These are phyloP conservation scores for Suillus ampliporus DNA, from an alignment of 768 basidiomycete genomes.

Conservation along the genomic window DNA sequence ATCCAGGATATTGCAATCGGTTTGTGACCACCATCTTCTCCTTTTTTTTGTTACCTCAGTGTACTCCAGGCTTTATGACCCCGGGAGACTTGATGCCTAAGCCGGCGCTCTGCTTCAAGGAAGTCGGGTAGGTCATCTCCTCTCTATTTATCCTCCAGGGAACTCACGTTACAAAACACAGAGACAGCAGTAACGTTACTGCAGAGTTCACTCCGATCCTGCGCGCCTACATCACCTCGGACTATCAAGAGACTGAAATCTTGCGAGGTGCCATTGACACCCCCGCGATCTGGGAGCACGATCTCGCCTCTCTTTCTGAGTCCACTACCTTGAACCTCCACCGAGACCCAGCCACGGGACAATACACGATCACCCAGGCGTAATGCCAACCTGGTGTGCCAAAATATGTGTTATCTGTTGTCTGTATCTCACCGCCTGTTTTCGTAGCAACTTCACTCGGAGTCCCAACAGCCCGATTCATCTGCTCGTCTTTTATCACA, in stretches of 20 bases:
- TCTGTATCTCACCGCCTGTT: neutral
- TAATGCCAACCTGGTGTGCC: neutral
- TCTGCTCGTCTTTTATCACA: neutral
- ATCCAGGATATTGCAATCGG: neutral
- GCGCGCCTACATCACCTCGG: slow-evolving; percentile 4
- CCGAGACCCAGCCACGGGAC: neutral
- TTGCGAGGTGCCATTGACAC: neutral
- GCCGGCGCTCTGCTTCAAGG: slow-evolving; percentile 3
- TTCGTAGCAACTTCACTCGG: too few species aligned
- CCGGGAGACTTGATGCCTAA: neutral
- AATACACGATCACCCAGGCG: slow-evolving; percentile 1
- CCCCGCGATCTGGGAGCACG: slow-evolving; percentile 4
- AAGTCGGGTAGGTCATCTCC: neutral
- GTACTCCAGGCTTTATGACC: neutral
- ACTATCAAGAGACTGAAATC: neutral
- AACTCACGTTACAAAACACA: neutral
- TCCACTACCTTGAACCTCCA: slow-evolving; percentile 7
- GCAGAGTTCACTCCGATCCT: neutral
- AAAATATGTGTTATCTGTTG: neutral
- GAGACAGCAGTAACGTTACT: neutral
- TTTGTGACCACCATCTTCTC: neutral
- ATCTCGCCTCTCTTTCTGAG: neutral
- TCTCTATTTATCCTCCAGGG: neutral
- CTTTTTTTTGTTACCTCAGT: neutral
- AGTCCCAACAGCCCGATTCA: too few species aligned